Conservation (phyloP, 352 stramenopile species). For the Phytophthora fragariae region DNA sequence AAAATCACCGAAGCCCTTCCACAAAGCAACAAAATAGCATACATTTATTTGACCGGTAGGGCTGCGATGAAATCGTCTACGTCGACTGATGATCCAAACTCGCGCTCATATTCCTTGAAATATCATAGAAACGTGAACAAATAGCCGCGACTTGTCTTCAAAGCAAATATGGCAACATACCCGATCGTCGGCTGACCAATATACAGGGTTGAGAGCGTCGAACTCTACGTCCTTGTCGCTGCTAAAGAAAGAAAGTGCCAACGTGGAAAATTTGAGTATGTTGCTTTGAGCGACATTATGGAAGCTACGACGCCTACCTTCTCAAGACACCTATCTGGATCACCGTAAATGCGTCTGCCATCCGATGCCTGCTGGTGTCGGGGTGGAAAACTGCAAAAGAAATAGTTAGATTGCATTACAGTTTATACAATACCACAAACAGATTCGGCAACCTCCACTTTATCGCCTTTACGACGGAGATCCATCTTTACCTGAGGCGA, state of each 20-base stretch:
- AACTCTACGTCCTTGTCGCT: background rate
- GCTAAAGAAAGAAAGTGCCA: background rate
- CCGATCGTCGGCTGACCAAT: background rate
- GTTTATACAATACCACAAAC: background rate
- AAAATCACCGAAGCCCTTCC: background rate
- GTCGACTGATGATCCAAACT: background rate
- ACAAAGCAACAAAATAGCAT: background rate
- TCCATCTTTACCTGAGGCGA: background rate
- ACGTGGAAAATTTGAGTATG: background rate
- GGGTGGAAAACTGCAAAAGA: background rate
- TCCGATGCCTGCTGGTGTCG: background rate
- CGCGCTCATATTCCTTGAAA: background rate
- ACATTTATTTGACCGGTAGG: background rate
- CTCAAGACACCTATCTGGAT: background rate
- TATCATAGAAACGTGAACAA: no score
- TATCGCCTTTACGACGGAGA: background rate
- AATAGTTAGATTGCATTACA: background rate
- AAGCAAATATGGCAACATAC: background rate
- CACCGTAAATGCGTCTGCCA: background rate
- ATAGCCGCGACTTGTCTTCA: no score
- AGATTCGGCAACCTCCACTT: background rate
- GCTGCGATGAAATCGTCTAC: background rate
- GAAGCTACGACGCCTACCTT: background rate
- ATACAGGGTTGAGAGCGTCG: background rate
- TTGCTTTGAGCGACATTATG: background rate